Evolutionary conservation across 2,329 filamentous ascomycete genomes (phyloP).

Genomic region (Ophiostoma sp.): DNA sequence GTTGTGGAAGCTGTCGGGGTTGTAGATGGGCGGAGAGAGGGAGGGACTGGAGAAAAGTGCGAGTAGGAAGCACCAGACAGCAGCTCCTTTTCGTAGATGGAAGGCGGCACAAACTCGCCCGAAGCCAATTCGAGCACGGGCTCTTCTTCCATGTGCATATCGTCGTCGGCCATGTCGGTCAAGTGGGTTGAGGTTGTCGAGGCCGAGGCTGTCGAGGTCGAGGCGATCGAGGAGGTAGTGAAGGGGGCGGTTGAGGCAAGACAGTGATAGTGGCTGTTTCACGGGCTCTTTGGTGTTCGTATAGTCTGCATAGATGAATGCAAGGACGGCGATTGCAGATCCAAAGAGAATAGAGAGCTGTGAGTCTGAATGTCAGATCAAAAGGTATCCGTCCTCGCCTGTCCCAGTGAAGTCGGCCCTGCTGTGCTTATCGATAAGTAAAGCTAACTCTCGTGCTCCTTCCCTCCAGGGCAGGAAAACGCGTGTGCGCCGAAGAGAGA

Average conservation of each 20-base stretch:
- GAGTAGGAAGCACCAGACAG: slow-evolving; percentile 63
- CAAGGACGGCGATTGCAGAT: not conserved
- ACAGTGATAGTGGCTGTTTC: not conserved
- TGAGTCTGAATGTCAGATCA: not conserved
- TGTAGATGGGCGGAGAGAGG: slow-evolving; percentile 47
- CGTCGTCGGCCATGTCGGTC: slow-evolving; percentile 14
- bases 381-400: not conserved
- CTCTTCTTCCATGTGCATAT: slow-evolving; percentile 33
- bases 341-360: not conserved
- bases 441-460: not conserved
- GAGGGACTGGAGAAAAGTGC: slow-evolving; percentile 65
- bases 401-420: not conserved
- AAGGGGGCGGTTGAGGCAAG: not conserved
- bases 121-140: slow-evolving; percentile 36
- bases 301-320: not conserved
- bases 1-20: slow-evolving; percentile 24
- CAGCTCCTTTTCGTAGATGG: slow-evolving; percentile 53
- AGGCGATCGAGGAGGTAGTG: not conserved
- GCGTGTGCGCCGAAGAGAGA: slow-evolving; percentile 19
- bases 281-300: not conserved
- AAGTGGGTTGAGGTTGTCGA: not conserved
- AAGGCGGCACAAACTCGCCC: slow-evolving; percentile 60
- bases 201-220: not conserved
- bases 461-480: slow-evolving; percentile 7
- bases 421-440: slow-evolving; percentile 8